Base-by-base conservation (phyloP, 2,329 filamentous ascomycete genomes). In the Calonectria ilicicola region DNA sequence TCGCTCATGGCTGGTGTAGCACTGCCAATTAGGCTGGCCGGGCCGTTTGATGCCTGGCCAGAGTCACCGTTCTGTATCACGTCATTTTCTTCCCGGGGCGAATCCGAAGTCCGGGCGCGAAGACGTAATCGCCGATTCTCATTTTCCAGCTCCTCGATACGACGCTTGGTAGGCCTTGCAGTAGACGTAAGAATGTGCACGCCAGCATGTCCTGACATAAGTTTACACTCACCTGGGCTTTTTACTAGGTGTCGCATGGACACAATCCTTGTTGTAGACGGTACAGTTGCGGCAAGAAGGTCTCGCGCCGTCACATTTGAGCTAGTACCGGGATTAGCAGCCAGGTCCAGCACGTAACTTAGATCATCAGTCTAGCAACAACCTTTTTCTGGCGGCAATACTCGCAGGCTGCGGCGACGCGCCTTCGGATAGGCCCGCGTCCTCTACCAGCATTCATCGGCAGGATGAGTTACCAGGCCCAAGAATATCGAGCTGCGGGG, bases 311-410 rank as follows among this genome's bases (percentile, higher is more conserved):
- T 63, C 58, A 15, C 58, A 63, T 63, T 63, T 63, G 17, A 63
- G 26, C 58, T 63, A 23, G 17, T 40, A 27, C 27, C 15, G 8
- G 58, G n/a, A 60, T 63, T 42, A 63, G 58, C 58, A 40, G 44
- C 23, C 4, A 15, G 35, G 21, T 15, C 23, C 14, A 32, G 26
- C 23, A 44, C n/a, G n/a, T 14, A 19, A 4, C 32, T 26, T 3
- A 35, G 8, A 12, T 4, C 58, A 19, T 26, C n/a, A n/a, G n/a
- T n/a, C n/a, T n/a, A n/a, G n/a, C n/a, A 27, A 27, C 58, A 46
- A 46, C 58, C 9, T 63, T 63, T 63, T 63, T 63, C 38, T 63
- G 58, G 58, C 58, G 58, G 40, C 58, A 63, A 44, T 63, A 9
- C 58, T 46, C 58, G 58, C 58, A 63, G 26, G 58, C 58, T 21